Base-by-base conservation (phyloP, 2,329 filamentous ascomycete genomes). In the Ophiostoma ips region DNA sequence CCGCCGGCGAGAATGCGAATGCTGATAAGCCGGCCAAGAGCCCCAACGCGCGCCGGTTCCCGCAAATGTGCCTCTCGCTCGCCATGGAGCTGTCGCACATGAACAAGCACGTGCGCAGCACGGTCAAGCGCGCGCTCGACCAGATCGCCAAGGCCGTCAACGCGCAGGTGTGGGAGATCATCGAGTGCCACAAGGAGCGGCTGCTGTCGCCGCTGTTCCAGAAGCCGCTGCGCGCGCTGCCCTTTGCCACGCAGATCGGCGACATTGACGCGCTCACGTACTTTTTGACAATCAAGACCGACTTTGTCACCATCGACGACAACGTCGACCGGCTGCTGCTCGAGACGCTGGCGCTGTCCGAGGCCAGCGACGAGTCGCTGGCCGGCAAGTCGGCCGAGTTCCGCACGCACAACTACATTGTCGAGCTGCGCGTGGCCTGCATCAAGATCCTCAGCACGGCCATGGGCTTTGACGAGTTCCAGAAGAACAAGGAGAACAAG, bases 181-280 rank as follows among this genome's bases (percentile, higher is more conserved):
- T 98, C 36, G 80, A 84, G 56, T 89, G 89, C 1, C 87, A 94
- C 59, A 94, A 92, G 65, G 89, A 96, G 52, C 77, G 87, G 31
- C 75, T 96, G 34, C 71, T 96, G n/a, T 76, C 82, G 53, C 87
- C 89, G 0, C 95, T 99, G 45, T 98, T 92, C 69, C 86, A 87
- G 57, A 99, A 99, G 63, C 92, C 92, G 13, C 68, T 99, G 18
- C 79, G 92, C 54, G 94, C 92, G 1, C 70, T 99, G 54, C 92
- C 92, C 0, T 98, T 98, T 61, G 76, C 87, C 5, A 90, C 87
- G 3, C 94, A 98, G 67, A 98, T 98, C 57, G 94, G 92, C 4
- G 96, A 94, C 61, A 95, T 99, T 58, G 94, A 98, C 63, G 92
- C 92, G 1, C 88, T 98, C 61, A 95, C 87, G 0, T 98, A 94